A percentile compares a stretch with the other conserved stretches of the same genome.
Conservation (phyloP, 257 asterid species). For the Solanum corneliomulleri region DNA sequence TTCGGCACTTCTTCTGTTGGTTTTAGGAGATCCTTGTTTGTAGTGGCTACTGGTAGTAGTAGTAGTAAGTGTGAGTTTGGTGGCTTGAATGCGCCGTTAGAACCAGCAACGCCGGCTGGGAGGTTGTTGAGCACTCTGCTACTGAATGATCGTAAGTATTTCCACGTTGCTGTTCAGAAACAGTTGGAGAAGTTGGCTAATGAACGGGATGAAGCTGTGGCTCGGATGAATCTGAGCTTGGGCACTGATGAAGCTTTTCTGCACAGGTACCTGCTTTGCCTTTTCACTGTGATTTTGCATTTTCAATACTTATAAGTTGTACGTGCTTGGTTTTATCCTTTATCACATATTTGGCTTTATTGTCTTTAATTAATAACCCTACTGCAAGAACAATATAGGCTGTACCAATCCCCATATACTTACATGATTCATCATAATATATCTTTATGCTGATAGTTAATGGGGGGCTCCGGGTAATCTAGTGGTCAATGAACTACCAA, state of each 20-base stretch:
- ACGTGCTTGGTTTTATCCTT: background rate
- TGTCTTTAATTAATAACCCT: background rate
- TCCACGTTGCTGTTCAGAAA: constrained; percentile 35
- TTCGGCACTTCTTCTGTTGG: constrained; percentile 1
- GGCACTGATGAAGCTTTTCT: constrained; percentile 71
- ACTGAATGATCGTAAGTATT: constrained; percentile 40
- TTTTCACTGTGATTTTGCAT: background rate
- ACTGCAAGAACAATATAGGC: background rate
- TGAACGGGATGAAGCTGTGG: constrained; percentile 47
- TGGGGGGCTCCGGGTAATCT: background rate
- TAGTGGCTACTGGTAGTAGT: constrained; percentile 7
- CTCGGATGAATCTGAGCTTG: constrained; percentile 39
- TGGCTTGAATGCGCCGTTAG: constrained; percentile 61
- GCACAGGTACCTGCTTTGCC: constrained; percentile 42
- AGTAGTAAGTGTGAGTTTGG: constrained; percentile 36
- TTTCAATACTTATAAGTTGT: background rate
- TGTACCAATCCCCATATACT: background rate
- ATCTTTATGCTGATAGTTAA: background rate
- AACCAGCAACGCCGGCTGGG: constrained; percentile 64
- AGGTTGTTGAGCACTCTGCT: constrained; percentile 39
- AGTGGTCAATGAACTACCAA: background rate
- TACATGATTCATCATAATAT: background rate
- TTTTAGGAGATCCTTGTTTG: constrained; percentile 17
- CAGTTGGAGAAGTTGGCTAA: constrained; percentile 48
- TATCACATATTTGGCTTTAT: background rate